Evolutionary conservation across 169 alveolate genomes (phyloP).

Genomic region (Miamiensis avidus): DNA sequence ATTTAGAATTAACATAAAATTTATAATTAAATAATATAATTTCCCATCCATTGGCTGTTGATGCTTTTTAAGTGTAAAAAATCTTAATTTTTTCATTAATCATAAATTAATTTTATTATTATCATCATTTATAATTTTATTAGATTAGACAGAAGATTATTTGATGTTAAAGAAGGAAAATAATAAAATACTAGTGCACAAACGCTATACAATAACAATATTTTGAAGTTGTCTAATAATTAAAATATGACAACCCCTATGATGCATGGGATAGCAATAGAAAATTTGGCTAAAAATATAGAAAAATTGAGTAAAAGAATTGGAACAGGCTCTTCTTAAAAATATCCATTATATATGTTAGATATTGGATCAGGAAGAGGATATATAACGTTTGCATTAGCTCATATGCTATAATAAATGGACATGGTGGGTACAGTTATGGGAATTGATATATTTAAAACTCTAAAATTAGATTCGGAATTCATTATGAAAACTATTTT

Average conservation of each 20-base stretch:
- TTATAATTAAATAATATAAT: too few relatives aligned
- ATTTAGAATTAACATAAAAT: background rate
- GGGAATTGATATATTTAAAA: background rate
- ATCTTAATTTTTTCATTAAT: background rate
- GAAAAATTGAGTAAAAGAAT: background rate
- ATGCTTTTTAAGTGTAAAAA: background rate
- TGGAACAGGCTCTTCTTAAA: background rate
- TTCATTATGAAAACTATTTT: background rate
- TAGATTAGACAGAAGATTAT: background rate
- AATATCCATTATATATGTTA: background rate
- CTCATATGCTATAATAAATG: background rate
- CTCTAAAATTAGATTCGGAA: background rate
- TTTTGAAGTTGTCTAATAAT: background rate
- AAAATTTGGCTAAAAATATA: background rate
- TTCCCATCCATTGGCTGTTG: background rate
- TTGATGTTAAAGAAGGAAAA: background rate
- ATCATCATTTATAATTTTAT: too few relatives aligned
- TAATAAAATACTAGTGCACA: background rate
- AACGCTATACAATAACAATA: background rate
- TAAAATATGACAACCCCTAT: background rate
- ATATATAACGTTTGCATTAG: background rate
- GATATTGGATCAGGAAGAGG: background rate
- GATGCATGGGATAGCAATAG: background rate
- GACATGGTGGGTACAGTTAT: background rate
- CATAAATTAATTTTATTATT: too few relatives aligned